Evolutionary conservation across 306 rosid genomes (phyloP).

Genomic region (Sechiopsis laciniata): DNA sequence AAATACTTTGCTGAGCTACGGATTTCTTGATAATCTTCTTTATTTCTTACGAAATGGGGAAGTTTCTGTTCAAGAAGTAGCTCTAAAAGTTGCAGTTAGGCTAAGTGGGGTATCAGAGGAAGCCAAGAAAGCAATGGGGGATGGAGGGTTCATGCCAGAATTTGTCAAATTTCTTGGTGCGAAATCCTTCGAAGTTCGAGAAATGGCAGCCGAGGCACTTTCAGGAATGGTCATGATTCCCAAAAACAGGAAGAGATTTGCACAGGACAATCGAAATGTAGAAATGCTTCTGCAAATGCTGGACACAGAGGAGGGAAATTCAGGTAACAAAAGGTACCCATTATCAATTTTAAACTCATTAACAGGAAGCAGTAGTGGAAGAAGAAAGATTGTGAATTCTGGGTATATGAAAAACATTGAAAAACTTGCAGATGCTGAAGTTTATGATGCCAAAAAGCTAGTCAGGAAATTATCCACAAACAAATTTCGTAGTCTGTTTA

Average conservation of each 20-base stretch:
- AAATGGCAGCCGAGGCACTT: conserved; percentile 74
- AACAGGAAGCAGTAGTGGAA: conserved; percentile 71
- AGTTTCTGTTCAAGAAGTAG: conserved; percentile 61
- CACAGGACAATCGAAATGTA: conserved; percentile 63
- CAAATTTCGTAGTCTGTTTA: conserved; percentile 66
- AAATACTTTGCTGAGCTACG: conserved; percentile 42
- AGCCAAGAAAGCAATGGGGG: conserved; percentile 65
- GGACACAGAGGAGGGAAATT: conserved; percentile 47
- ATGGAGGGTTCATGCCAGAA: conserved; percentile 68
- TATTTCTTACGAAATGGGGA: conserved; percentile 59
- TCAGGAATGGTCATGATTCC: conserved; percentile 58
- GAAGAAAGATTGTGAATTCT: conserved; percentile 63
- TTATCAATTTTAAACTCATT: conserved; percentile 64
- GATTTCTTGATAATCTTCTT: conserved; percentile 60
- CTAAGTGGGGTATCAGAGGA: conserved; percentile 58
- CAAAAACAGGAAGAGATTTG: conserved; percentile 66
- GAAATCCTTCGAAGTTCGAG: conserved; percentile 70
- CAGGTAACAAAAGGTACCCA: conserved; percentile 51
- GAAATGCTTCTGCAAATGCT: conserved; percentile 51
- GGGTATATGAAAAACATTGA: conserved; percentile 67
- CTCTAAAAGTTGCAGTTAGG: conserved; percentile 56
- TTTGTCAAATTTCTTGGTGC: conserved; percentile 66
- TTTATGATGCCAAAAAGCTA: conserved; percentile 79
- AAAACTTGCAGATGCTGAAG: conserved; percentile 75
- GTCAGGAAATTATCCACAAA: conserved; percentile 63